These are phyloP conservation scores for Botryotinia calthae DNA, from an alignment of 2,329 filamentous ascomycete species.

Conservation along the genomic window DNA sequence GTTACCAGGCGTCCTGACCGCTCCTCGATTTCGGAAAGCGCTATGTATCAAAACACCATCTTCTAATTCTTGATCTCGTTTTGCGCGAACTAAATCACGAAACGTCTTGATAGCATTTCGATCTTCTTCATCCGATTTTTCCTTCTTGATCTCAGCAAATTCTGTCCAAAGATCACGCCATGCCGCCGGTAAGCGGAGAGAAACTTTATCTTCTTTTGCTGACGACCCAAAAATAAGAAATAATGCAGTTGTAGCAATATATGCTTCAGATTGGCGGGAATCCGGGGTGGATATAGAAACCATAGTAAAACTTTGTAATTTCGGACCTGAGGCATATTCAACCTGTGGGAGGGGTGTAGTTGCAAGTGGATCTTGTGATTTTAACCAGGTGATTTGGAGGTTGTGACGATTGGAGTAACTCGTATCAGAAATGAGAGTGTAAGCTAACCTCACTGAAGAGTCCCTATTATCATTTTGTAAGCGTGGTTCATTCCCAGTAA, in stretches of 20 bases:
- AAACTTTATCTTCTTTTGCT: constrained; percentile 81
- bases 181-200: constrained; percentile 69
- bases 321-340: constrained; percentile 42
- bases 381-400: constrained; percentile 76
- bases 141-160: constrained; percentile 68
- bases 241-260: constrained; percentile 75
- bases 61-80: constrained; percentile 66
- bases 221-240: constrained; percentile 79
- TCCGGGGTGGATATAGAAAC: constrained; percentile 69
- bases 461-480: constrained; percentile 53
- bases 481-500: background rate
- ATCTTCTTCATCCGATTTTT: constrained; percentile 66
- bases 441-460: constrained; percentile 63
- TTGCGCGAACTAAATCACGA: constrained; percentile 65
- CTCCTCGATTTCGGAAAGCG: constrained; percentile 65
- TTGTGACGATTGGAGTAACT: constrained; percentile 74
- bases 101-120: constrained; percentile 66
- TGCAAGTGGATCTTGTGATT: constrained; percentile 56
- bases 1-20: constrained; percentile 47
- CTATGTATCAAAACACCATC: constrained; percentile 74
- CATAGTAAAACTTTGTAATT: constrained; percentile 70
- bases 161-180: constrained; percentile 89
- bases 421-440: constrained; percentile 67
- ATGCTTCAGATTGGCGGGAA: constrained; percentile 79
- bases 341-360: constrained; percentile 38